Evolutionary conservation across 1,284 basidiomycete genomes (phyloP).

Genomic region (Clitocybe nebularis): DNA sequence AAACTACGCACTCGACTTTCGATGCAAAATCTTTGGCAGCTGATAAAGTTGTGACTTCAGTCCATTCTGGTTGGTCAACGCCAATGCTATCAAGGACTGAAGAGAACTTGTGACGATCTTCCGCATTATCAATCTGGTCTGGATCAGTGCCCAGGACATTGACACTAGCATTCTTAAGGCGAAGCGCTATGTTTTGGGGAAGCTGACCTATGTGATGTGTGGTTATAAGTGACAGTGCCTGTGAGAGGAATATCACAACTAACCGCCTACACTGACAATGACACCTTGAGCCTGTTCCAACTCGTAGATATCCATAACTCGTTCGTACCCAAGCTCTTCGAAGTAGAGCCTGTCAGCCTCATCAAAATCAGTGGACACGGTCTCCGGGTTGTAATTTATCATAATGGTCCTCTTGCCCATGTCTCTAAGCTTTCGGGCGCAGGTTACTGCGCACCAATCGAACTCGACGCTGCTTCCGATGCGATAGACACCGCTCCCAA

Average conservation of each 20-base stretch:
- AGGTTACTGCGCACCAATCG: conserved; percentile 99
- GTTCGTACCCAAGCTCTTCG: conserved; percentile 96
- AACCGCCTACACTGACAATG: conserved; percentile 94
- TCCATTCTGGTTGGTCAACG: conserved; percentile 97
- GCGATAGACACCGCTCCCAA: conserved; percentile 98
- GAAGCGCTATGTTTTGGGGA: conserved; percentile 97
- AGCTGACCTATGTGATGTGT: conserved; percentile 88
- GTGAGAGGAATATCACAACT: conserved; percentile 30
- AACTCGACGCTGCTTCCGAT: conserved; percentile 99
- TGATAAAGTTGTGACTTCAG: conserved; percentile 85
- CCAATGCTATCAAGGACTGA: conserved; percentile 92
- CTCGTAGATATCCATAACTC: conserved; percentile 99
- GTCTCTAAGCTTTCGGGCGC: conserved; percentile 86
- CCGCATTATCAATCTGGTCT: conserved; percentile 92
- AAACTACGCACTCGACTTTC: conserved; percentile 66
- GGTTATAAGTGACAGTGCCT: no score
- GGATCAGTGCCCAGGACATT: conserved; percentile 97
- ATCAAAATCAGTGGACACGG: conserved; percentile 98
- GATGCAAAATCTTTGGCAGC: conserved; percentile 91
- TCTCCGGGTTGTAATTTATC: conserved; percentile 99
- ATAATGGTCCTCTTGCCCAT: conserved; percentile 97
- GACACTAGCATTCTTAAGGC: conserved; percentile 87
- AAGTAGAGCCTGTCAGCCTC: conserved; percentile 99
- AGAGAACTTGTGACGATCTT: conserved; percentile 99
- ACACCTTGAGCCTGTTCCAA: conserved; percentile 91